phyloP scores from a whole-genome alignment of 148 eudicot genomes.

The Amaranthus palmeri region DNA sequence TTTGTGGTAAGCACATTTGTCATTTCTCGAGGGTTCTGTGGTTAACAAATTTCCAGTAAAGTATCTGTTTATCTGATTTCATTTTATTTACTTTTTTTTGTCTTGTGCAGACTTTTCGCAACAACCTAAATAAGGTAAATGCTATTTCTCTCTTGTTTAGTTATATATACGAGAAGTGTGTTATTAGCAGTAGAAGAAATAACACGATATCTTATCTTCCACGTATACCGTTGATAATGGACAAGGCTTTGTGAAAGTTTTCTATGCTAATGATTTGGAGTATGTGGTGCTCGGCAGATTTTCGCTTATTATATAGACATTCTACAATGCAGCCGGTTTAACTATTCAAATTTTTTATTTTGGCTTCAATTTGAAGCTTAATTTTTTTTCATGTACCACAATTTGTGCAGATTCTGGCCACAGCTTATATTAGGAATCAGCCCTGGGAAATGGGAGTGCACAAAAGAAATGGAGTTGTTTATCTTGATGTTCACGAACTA shows the following conservation, averaged over 20 bases:
- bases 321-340: neutral
- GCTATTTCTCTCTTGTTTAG: neutral
- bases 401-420: constrained; percentile 72
- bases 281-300: neutral
- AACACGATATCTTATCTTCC: neutral
- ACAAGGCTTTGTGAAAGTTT: neutral
- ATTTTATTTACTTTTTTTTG: constrained; percentile 5
- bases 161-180: neutral
- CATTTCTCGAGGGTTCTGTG: constrained; percentile 1
- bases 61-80: constrained; percentile 12
- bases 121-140: constrained; percentile 97
- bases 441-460: constrained; percentile 99
- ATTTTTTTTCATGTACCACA: constrained; percentile 1
- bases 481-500: constrained; percentile 94
- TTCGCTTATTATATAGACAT: neutral
- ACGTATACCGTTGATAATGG: neutral
- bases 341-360: neutral
- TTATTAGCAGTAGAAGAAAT: neutral
- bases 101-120: constrained; percentile 81
- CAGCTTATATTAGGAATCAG: constrained; percentile 87
- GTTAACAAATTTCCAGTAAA: constrained; percentile 1
- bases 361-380: constrained; percentile 1
- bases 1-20: constrained; percentile 68
- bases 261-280: constrained; percentile 11
- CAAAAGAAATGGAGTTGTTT: constrained; percentile 88